These are phyloP conservation scores for Plasmodium ovale DNA, from an alignment of 169 alveolate species.

Conservation along the genomic window DNA sequence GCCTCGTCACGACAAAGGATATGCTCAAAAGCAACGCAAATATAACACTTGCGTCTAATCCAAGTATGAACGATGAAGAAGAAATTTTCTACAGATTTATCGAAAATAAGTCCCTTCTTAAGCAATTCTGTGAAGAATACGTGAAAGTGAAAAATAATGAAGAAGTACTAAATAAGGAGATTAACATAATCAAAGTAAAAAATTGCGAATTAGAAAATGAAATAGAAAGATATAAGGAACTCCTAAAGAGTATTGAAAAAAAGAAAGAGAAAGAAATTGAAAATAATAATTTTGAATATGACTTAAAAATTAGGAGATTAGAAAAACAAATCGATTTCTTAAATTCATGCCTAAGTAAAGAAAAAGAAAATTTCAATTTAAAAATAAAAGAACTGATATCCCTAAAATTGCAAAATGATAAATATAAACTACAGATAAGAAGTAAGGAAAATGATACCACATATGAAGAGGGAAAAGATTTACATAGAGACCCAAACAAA, in stretches of 20 bases:
- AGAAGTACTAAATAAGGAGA: conserved; percentile 29
- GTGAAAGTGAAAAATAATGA: conserved; percentile 29
- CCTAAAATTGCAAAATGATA: conserved; percentile 45
- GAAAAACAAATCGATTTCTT: conserved; percentile 54
- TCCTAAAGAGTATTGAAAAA: conserved; percentile 23
- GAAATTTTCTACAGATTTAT: conserved; percentile 44
- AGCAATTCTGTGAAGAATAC: conserved; percentile 42
- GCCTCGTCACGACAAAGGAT: no score
- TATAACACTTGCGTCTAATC: not conserved
- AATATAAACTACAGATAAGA: conserved; percentile 26
- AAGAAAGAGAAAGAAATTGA: conserved; percentile 69
- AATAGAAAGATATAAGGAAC: conserved; percentile 41
- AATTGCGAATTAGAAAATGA: conserved; percentile 62
- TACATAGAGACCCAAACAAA: not conserved
- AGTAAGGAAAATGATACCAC: not conserved
- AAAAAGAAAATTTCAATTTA: conserved; percentile 47
- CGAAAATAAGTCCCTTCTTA: conserved; percentile 57
- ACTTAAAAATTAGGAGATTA: conserved; percentile 48
- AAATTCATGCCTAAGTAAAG: conserved; percentile 47
- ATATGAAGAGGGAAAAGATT: not conserved
- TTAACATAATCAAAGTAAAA: conserved; percentile 29
- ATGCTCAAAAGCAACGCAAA: no score
- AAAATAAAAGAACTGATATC: conserved; percentile 49
- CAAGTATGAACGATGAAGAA: conserved; percentile 67
- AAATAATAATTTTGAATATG: conserved; percentile 56